Evolutionary conservation across 73 alveolate genomes (phyloP), one percentile per base, ranked within the genome.

Genomic region (Durusdinium trenchii): DNA sequence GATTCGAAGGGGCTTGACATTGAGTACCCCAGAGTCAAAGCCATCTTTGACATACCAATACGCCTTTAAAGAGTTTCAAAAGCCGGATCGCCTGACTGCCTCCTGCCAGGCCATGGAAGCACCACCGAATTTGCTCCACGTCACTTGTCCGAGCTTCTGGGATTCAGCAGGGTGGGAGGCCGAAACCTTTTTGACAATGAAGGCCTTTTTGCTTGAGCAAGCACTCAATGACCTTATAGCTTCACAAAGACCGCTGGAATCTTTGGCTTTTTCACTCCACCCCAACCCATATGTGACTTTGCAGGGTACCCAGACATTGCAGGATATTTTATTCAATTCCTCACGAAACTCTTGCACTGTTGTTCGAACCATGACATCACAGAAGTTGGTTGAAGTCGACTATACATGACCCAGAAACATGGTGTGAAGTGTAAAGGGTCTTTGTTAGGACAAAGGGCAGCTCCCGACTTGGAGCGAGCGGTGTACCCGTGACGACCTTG

Each of bases 401-500:
- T 69, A 69, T 35, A 69, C 82, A 69, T 69, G 50, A 32, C 9
- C 28, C 50, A 16, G 35, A 6, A 9, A 23, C 47, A 10, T 3
- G 18, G 45, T 43, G 9, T 4, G 9, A 76, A 12, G 38, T 71
- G 10, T 36, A 35, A 3, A n/a, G 7, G 28, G 38, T n/a, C 28
- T 3, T 18, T 35, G 38, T 14, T 28, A 36, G 6, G 32, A 43
- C 90, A 47, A 47, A 32, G 3, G 26, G 45, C 90, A 23, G 90
- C 90, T 2, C 90, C 90, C 46, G 42, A 1, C 6, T 16, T 40
- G 90, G 26, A 12, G 2, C 35, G 12, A 61, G 48, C 6, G 10
- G 90, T 79, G 67, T 79, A 79, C 5, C 90, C 90, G 48, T 79
- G 90, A 43, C 48, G 45, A 3, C 90, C 90, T 43, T 23, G 5